These are phyloP conservation scores for Elsinoe perseae DNA, from an alignment of 2,329 filamentous ascomycete species.

Conservation along the genomic window DNA sequence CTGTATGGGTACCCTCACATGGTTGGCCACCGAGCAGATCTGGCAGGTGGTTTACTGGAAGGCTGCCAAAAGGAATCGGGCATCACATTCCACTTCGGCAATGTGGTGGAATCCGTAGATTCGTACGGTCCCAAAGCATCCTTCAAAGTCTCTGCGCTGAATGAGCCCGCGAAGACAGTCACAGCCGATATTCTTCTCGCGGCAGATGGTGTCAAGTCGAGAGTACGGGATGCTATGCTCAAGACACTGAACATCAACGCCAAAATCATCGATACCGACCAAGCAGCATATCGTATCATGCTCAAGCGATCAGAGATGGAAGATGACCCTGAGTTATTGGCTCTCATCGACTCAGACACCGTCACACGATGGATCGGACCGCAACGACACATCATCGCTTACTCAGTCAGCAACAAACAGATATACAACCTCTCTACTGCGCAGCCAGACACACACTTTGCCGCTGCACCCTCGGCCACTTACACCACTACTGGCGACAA, in stretches of 20 bases:
- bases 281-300: constrained; percentile 75
- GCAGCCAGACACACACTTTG: constrained; percentile 54
- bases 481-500: constrained; percentile 59
- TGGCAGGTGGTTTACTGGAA: constrained; percentile 61
- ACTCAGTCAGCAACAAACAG: constrained; percentile 60
- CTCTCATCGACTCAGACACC: constrained; percentile 58
- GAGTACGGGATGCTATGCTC: constrained; percentile 46
- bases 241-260: constrained; percentile 44
- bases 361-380: constrained; percentile 71
- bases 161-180: constrained; percentile 47
- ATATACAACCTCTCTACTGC: constrained; percentile 61
- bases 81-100: constrained; percentile 63
- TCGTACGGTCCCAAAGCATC: constrained; percentile 53
- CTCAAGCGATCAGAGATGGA: constrained; percentile 60
- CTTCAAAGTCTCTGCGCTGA: constrained; percentile 53
- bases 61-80: constrained; percentile 55
- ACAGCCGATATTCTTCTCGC: constrained; percentile 42
- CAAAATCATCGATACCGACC: constrained; percentile 59
- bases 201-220: constrained; percentile 44
- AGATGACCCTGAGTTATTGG: constrained; percentile 57
- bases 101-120: constrained; percentile 47
- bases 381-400: constrained; percentile 68
- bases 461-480: constrained; percentile 49
- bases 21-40: constrained; percentile 66
- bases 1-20: constrained; percentile 71